phyloP scores from a whole-genome alignment of 2,329 filamentous ascomycete species.

The Hymenoscyphus linearis region DNA sequence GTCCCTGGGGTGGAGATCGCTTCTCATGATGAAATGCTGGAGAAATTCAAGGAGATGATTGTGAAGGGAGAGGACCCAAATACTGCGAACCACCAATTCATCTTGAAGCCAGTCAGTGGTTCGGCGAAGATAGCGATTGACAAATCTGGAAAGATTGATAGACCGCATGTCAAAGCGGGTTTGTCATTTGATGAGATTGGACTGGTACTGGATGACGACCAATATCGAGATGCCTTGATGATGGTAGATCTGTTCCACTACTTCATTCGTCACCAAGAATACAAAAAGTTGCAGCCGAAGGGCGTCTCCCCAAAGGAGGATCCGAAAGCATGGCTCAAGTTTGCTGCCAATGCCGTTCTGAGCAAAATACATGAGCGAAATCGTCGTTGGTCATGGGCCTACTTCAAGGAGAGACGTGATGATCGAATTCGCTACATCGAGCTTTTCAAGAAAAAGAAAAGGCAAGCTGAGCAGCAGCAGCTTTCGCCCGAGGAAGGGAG shows the following conservation, averaged over 20 bases:
- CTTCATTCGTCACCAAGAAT: slow-evolving; percentile 95
- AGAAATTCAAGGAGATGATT: slow-evolving; percentile 74
- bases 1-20: slow-evolving; percentile 53
- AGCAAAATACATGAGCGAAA: slow-evolving; percentile 95
- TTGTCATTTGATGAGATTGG: slow-evolving; percentile 96
- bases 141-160: slow-evolving; percentile 76
- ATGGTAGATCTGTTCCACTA: slow-evolving; percentile 98
- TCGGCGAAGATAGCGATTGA: slow-evolving; percentile 92
- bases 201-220: slow-evolving; percentile 93
- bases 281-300: slow-evolving; percentile 87
- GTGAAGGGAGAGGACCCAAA: slow-evolving; percentile 58
- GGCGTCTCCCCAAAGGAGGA: slow-evolving; percentile 77
- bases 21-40: slow-evolving; percentile 70
- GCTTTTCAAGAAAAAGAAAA: slow-evolving; percentile 89
- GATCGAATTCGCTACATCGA: slow-evolving; percentile 85
- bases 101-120: slow-evolving; percentile 91
- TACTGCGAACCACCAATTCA: slow-evolving; percentile 71
- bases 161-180: slow-evolving; percentile 83
- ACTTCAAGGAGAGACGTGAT: slow-evolving; percentile 87
- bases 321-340: slow-evolving; percentile 84
- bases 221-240: slow-evolving; percentile 97
- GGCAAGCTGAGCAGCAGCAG: slow-evolving; percentile 53
- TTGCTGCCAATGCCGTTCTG: slow-evolving; percentile 83
- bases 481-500: slow-evolving; percentile 65
- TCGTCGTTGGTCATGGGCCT: slow-evolving; percentile 90